Percentiles rank a stretch among this genome's conserved stretches.
Evolutionary conservation across 2,329 filamentous ascomycete species (phyloP).

Genomic region (Venturia carpophila): DNA sequence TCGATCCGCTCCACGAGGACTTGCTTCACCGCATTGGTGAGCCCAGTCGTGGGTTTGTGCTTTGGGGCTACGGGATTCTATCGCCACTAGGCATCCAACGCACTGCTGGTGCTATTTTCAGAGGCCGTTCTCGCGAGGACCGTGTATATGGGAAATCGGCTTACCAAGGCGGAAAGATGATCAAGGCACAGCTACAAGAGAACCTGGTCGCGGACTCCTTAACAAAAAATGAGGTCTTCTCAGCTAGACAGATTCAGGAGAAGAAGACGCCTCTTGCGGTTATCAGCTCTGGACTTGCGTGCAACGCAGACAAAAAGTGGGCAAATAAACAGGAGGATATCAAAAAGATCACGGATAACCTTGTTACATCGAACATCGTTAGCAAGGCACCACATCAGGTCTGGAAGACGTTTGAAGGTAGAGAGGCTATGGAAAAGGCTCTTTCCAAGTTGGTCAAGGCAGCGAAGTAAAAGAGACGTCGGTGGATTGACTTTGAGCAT

Average conservation of each 20-base stretch:
- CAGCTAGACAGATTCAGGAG: slow-evolving; percentile 70
- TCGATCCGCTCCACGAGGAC: slow-evolving; percentile 87
- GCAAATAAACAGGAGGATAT: slow-evolving; percentile 77
- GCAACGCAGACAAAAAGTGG: slow-evolving; percentile 64
- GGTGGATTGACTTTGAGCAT: neutral
- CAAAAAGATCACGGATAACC: slow-evolving; percentile 67
- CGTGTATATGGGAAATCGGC: slow-evolving; percentile 74
- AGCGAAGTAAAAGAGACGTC: neutral
- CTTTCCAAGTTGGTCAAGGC: slow-evolving; percentile 51
- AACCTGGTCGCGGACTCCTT: slow-evolving; percentile 79
- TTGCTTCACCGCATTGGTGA: slow-evolving; percentile 58
- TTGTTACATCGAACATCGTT: slow-evolving; percentile 80
- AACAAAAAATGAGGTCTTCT: slow-evolving; percentile 72
- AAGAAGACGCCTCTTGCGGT: slow-evolving; percentile 68
- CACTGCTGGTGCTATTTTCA: slow-evolving; percentile 71
- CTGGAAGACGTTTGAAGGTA: slow-evolving; percentile 68
- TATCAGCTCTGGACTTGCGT: slow-evolving; percentile 70
- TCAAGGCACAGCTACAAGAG: slow-evolving; percentile 90
- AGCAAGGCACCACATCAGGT: slow-evolving; percentile 77
- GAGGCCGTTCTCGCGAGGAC: slow-evolving; percentile 70
- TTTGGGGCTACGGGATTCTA: slow-evolving; percentile 80
- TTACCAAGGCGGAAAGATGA: slow-evolving; percentile 71
- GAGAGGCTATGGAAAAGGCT: slow-evolving; percentile 69
- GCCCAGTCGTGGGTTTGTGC: slow-evolving; percentile 65
- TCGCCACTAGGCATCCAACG: slow-evolving; percentile 81